phyloP scores from a whole-genome alignment of 2,329 filamentous ascomycete genomes.

The Curvularia sp. region DNA sequence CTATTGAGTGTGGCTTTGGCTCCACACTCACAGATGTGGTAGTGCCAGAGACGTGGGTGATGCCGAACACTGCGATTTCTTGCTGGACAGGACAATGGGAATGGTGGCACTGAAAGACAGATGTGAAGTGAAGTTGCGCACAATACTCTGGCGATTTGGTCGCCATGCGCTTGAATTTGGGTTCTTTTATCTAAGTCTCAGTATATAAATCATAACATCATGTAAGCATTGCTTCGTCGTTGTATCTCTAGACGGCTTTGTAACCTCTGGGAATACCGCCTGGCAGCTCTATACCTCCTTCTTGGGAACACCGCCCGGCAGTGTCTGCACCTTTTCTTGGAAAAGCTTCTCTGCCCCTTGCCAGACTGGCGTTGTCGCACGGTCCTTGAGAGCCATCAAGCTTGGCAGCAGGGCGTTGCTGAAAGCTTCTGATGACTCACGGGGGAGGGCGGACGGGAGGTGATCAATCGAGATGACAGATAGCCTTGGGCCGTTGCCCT shows the following conservation, averaged over 20 bases:
- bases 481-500: constrained; percentile 64
- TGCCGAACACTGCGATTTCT: background rate
- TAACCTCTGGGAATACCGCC: too few relatives aligned
- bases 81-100: too few relatives aligned
- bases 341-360: constrained; percentile 83
- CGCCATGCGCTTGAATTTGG: background rate
- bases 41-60: background rate
- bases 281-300: constrained; percentile 33
- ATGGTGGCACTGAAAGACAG: too few relatives aligned
- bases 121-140: background rate
- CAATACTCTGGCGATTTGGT: background rate
- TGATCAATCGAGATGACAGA: constrained; percentile 73
- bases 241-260: background rate
- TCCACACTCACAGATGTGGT: background rate
- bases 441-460: constrained; percentile 70
- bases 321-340: constrained; percentile 76
- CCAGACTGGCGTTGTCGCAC: constrained; percentile 79
- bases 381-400: constrained; percentile 78
- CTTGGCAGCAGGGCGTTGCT: constrained; percentile 78
- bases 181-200: background rate
- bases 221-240: background rate
- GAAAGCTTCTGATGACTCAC: constrained; percentile 88
- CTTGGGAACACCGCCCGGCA: constrained; percentile 60
- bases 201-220: constrained; percentile 2
- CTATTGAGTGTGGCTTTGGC: constrained; percentile 21